Evolutionary conservation across 192 early-diverging fungal species (phyloP), one percentile per base, ranked within the genome.

Genomic region (Umbelopsis isabellina): DNA sequence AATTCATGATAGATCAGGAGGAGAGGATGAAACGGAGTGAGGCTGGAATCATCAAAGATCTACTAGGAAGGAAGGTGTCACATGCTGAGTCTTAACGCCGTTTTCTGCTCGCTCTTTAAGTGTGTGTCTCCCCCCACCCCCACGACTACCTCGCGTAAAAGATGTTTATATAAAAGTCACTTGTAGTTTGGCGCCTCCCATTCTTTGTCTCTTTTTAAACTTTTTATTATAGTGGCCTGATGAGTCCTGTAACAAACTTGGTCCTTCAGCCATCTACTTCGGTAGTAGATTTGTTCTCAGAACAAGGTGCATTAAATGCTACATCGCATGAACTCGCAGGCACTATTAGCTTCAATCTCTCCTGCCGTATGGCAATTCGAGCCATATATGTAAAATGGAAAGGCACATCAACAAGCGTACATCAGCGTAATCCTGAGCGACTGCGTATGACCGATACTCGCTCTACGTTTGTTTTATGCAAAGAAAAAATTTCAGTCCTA

Each of bases 391-490:
- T 61, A 12, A 61, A 61, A 61, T 13, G 27, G 18, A 61, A 61
- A 61, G 55, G 55, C 30, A 30, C 33, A 2, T 61, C 55, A 27
- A 61, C 27, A 35, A 61, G 55, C 7, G 1, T 61, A 37, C 55
- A 61, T 61, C 55, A 61, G 16, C 55, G 55, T n/a, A 27, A 61
- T 35, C 55, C 55, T 27, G 55, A 61, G 33, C 8, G 55, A 61
- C 16, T 61, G 30, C 27, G 55, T 35, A 61, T 61, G 25, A 61
- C 55, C 30, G 55, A 61, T 61, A 61, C 55, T 3, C 55, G 33
- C 33, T 30, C 55, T 35, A 61, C 33, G 33, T 61, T 61, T 35
- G 27, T 61, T 16, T 35, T 61, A 61, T 61, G 55, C 30, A 61
- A 61, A 35, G 55, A 61, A 35, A 61, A 61, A 35, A 61, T 35